These are phyloP conservation scores for Pontederia paniculata DNA, from an alignment of 176 grass and related monocot genomes.

Conservation along the genomic window DNA sequence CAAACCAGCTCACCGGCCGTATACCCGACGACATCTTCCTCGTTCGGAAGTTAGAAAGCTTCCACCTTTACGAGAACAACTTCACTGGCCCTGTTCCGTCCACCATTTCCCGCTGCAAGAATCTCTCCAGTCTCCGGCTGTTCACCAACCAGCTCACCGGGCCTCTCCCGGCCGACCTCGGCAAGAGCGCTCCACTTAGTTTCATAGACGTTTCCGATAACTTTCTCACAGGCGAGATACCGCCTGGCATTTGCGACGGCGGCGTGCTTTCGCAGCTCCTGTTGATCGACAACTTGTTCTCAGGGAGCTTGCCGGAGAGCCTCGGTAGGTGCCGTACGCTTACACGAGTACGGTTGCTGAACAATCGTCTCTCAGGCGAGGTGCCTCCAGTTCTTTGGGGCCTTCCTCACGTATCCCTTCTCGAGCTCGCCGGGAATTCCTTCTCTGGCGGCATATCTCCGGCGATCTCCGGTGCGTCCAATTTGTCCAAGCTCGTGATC, in stretches of 20 bases:
- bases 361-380: slow-evolving; percentile 11
- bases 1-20: slow-evolving; percentile 4
- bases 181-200: slow-evolving; percentile 5
- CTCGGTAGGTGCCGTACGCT: not conserved
- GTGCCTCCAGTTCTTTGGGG: slow-evolving; percentile 4
- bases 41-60: not conserved
- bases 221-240: slow-evolving; percentile 8
- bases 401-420: slow-evolving; percentile 6
- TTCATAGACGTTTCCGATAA: slow-evolving; percentile 13
- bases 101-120: not conserved
- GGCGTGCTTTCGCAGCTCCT: slow-evolving; percentile 2
- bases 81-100: slow-evolving; percentile 9
- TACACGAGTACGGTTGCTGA: slow-evolving; percentile 10
- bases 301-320: not conserved
- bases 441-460: slow-evolving; percentile 2
- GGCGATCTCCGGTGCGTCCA: slow-evolving; percentile 5
- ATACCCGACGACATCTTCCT: slow-evolving; percentile 16
- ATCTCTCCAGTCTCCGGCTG: slow-evolving; percentile 3
- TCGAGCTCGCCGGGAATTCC: slow-evolving; percentile 10
- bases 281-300: slow-evolving; percentile 1
- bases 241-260: slow-evolving; percentile 1
- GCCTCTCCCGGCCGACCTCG: slow-evolving; percentile 4
- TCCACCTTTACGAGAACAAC: slow-evolving; percentile 10
- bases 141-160: slow-evolving; percentile 11
- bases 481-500: slow-evolving; percentile 15